phyloP scores from a whole-genome alignment of 345 rosid genomes.

The Syzygium oleosum region DNA sequence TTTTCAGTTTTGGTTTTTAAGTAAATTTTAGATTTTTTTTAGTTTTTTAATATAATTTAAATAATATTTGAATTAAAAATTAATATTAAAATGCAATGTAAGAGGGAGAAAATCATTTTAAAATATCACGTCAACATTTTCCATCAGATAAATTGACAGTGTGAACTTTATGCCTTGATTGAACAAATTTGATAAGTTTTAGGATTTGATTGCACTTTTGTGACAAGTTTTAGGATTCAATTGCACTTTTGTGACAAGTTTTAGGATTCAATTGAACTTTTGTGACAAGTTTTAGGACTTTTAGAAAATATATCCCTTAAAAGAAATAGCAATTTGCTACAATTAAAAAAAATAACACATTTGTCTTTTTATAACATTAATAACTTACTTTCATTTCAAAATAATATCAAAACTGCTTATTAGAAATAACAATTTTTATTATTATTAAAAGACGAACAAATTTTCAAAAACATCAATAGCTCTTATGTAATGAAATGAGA shows the following conservation, averaged over 20 bases:
- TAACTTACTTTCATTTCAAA: background rate
- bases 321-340: background rate
- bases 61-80: too few species aligned
- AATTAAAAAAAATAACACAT: background rate
- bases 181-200: too few species aligned
- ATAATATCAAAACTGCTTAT: background rate
- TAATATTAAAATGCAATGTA: too few species aligned
- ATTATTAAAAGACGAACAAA: background rate
- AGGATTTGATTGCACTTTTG: too few species aligned
- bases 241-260: too few species aligned
- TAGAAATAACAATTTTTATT: background rate
- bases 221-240: too few species aligned
- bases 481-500: background rate
- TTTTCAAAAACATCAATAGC: background rate
- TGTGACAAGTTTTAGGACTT: too few species aligned
- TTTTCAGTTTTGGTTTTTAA: background rate
- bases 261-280: background rate
- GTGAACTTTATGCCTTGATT: too few species aligned
- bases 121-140: too few species aligned
- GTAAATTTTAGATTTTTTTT: too few species aligned
- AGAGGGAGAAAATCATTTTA: too few species aligned
- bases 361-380: background rate
- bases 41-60: too few species aligned
- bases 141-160: fast-evolving
- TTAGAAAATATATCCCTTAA: background rate